phyloP scores from a whole-genome alignment of 2,329 filamentous ascomycete species.

The Ustulina deusta region DNA sequence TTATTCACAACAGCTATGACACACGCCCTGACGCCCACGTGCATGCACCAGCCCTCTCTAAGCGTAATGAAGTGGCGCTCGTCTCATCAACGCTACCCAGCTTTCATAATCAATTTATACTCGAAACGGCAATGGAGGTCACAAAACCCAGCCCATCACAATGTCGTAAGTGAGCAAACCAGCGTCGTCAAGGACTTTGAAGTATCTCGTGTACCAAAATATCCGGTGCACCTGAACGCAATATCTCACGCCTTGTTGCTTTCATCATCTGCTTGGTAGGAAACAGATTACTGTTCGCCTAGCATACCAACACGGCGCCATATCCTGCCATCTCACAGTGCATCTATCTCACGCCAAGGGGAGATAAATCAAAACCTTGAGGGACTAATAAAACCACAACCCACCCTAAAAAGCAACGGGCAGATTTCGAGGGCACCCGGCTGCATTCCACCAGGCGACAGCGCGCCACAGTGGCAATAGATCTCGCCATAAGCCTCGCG shows the following conservation, averaged over 20 bases:
- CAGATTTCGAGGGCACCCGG: neutral
- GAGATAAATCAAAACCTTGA: neutral
- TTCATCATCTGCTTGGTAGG: no score
- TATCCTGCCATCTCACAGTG: neutral
- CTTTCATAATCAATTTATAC: neutral
- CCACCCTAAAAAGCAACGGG: neutral
- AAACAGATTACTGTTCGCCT: no score
- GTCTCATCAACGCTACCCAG: neutral
- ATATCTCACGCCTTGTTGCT: neutral
- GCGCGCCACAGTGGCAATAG: conserved; percentile 11
- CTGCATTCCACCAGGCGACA: neutral
- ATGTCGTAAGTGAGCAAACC: neutral
- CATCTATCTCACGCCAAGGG: neutral
- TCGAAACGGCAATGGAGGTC: neutral
- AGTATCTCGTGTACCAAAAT: neutral
- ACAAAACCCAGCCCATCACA: neutral
- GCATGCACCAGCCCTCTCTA: neutral
- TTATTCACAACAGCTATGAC: neutral
- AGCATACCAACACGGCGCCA: neutral
- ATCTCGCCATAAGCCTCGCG: neutral
- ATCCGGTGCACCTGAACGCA: neutral
- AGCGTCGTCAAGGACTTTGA: neutral
- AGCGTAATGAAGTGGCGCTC: conserved; percentile 2
- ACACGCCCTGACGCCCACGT: neutral
- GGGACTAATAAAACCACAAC: conserved; percentile 3